phyloP scores from a whole-genome alignment of 2,329 filamentous ascomycete genomes.

The Epichloe hybrida region DNA sequence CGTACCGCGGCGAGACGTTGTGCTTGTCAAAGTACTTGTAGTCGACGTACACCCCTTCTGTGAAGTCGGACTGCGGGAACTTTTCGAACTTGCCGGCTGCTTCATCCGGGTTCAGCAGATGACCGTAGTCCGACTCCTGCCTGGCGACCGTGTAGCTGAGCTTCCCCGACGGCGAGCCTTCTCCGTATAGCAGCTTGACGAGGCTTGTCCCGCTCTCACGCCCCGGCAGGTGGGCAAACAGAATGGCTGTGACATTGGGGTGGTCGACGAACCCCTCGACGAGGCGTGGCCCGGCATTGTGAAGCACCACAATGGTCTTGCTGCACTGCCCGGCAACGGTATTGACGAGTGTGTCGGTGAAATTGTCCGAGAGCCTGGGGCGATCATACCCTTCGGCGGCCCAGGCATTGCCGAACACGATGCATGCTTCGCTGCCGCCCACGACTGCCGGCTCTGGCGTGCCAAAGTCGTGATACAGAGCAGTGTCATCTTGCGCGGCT shows the following conservation, averaged over 20 bases:
- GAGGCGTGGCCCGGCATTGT: conserved; percentile 48
- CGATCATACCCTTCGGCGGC: conserved; percentile 60
- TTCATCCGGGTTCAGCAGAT: conserved; percentile 24
- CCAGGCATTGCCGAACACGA: conserved; percentile 54
- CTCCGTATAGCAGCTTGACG: conserved; percentile 43
- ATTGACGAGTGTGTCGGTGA: conserved; percentile 42
- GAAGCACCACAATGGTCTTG: conserved; percentile 51
- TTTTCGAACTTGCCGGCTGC: conserved; percentile 37
- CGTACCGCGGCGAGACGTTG: conserved; percentile 35
- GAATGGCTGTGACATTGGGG: conserved; percentile 48
- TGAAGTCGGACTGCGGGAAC: conserved; percentile 38
- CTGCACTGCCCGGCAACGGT: conserved; percentile 44
- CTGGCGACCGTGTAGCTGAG: conserved; percentile 49
- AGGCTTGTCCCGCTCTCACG: conserved; percentile 46
- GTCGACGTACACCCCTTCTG: conserved; percentile 38
- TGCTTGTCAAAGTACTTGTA: conserved; percentile 40
- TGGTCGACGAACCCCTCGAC: conserved; percentile 50
- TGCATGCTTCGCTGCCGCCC: conserved; percentile 45
- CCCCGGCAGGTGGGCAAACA: conserved; percentile 52
- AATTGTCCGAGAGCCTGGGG: conserved; percentile 49
- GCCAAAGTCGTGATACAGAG: conserved; percentile 45
- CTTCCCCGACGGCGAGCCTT: conserved; percentile 41
- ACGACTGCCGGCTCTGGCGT: conserved; percentile 34
- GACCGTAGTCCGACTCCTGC: conserved; percentile 41
- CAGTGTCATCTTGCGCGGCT: conserved; percentile 40